Conservation (phyloP, 345 rosid genomes). For the Salix suchowensis region DNA sequence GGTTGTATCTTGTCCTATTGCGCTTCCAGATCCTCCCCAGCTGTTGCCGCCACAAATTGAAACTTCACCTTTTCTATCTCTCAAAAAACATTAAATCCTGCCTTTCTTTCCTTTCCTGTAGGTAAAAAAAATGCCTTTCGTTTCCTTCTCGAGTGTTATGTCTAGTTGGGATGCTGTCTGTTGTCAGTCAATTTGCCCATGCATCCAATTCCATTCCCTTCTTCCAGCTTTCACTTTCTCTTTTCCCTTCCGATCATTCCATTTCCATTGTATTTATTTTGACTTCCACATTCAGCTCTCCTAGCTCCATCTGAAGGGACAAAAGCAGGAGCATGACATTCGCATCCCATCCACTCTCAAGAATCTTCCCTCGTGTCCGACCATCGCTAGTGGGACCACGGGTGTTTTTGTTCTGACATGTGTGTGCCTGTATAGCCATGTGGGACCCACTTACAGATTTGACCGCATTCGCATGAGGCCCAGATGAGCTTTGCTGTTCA, state of each 20-base stretch:
- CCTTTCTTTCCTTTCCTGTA: too few relatives aligned
- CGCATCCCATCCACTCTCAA: neutral
- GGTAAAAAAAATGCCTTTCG: neutral
- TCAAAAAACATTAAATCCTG: neutral
- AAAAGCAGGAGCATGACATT: neutral
- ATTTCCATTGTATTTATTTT: neutral
- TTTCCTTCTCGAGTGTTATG: neutral
- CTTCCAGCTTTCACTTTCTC: neutral
- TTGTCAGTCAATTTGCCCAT: neutral
- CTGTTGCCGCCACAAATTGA: neutral
- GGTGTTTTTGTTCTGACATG: neutral
- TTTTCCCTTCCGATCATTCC: neutral
- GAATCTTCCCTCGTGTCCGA: neutral
- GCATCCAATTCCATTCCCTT: neutral
- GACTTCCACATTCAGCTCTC: constrained; percentile 2
- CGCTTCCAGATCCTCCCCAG: neutral
- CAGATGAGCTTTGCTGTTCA: neutral
- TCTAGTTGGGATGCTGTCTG: neutral
- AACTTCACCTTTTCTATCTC: neutral
- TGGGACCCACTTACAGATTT: neutral
- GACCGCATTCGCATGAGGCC: constrained; percentile 1
- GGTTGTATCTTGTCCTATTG: neutral
- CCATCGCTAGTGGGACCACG: neutral
- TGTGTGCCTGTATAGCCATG: too few relatives aligned
- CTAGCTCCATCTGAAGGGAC: neutral